Evolutionary conservation across 2,329 filamentous ascomycete species (phyloP).

Genomic region (Cryphonectria parasitica): DNA sequence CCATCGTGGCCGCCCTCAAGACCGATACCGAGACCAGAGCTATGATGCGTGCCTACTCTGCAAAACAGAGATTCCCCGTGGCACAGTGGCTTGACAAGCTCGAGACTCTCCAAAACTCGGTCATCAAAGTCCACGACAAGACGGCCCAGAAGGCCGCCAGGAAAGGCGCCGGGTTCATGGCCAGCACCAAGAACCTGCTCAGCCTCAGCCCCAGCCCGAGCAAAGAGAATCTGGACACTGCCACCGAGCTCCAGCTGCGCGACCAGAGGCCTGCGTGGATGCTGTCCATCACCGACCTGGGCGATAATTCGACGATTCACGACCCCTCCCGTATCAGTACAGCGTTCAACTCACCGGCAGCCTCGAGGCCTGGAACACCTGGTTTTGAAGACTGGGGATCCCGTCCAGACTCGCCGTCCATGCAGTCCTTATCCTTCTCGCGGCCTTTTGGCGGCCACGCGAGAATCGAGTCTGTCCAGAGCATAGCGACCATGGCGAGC

Average conservation of each 20-base stretch:
- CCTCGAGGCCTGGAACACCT: constrained; percentile 30
- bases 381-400: constrained; percentile 18
- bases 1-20: constrained; percentile 61
- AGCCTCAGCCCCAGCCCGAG: constrained; percentile 29
- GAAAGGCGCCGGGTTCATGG: constrained; percentile 29
- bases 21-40: constrained; percentile 59
- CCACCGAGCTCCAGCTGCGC: constrained; percentile 20
- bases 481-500: constrained; percentile 12
- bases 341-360: constrained; percentile 30
- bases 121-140: constrained; percentile 48
- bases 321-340: constrained; percentile 28
- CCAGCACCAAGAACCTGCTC: constrained; percentile 28
- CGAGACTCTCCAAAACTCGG: constrained; percentile 61
- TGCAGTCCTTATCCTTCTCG: constrained; percentile 30
- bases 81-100: constrained; percentile 68
- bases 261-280: constrained; percentile 26
- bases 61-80: constrained; percentile 67
- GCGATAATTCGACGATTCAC: constrained; percentile 8
- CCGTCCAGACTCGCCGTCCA: constrained; percentile 21
- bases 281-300: constrained; percentile 20
- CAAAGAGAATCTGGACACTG: constrained; percentile 20
- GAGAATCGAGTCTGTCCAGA: constrained; percentile 24
- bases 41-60: constrained; percentile 66
- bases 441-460: constrained; percentile 25
- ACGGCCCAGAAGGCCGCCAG: constrained; percentile 35